Base-by-base conservation (phyloP, 257 asterid species). In the Schizonepeta tenuifolia region DNA sequence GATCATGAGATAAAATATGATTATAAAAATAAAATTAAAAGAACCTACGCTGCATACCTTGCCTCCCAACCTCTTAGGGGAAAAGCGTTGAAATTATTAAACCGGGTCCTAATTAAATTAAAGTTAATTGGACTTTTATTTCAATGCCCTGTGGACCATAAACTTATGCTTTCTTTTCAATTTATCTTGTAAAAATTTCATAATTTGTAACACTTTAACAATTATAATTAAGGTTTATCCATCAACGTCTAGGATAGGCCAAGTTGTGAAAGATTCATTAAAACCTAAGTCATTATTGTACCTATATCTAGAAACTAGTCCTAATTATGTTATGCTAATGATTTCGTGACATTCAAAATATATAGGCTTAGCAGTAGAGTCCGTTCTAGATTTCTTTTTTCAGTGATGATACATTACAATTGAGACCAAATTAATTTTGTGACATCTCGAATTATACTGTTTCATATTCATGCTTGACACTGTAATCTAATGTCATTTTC, bases 291-390 rank as follows among this genome's bases (percentile, higher is more conserved):
- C 35, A 35, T 71, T 59, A 20, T 71, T 71, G 14, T 17, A 41
- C 69, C 40, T 59, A 71, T 58, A 28, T 64, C 69, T 47, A 71
- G 13, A 31, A 59, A 28, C 77, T 57, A 64, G 73, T 36, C 60
- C 18, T 67, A 44, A 44, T 55, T 58, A 64, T 55, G 67, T 63
- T 54, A 55, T 64, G 72, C 46, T 31, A 38, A 64, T 49, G 28
- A 61, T 76, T 50, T 60, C n/a, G 50, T 55, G 43, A 31, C 61
- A 67, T 26, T 65, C 9, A 20, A 9, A 43, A 43, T 12, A 43
- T 47, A 17, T 17, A 40, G 2, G 51, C 21, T 58, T 26, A 9
- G 9, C 40, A 7, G 40, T 22, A 22, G 9, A 63, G 2, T 33
- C 4, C 9, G 9, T 9, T 17, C 9, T 47, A 47, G 6, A 31